phyloP scores from a whole-genome alignment of 1,284 basidiomycete genomes.

The Sporisorium exsertum region DNA sequence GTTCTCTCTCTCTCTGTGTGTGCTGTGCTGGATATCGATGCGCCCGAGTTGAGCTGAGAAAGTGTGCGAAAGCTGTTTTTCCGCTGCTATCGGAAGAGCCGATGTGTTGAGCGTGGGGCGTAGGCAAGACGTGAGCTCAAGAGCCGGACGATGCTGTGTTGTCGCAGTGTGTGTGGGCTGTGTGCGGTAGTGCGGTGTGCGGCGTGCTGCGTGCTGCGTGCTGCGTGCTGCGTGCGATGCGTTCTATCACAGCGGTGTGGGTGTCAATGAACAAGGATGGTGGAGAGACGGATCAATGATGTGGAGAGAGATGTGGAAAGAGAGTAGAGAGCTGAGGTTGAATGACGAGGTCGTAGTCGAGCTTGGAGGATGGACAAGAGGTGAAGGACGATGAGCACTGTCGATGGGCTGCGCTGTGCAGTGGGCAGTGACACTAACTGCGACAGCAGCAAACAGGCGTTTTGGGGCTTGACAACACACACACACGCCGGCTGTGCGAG shows the following conservation, averaged over 20 bases:
- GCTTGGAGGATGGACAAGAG: neutral
- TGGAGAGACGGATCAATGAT: neutral
- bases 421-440: neutral
- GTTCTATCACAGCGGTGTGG: neutral
- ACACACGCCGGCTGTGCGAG: neutral
- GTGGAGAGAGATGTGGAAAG: neutral
- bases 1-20: neutral
- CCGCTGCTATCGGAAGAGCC: constrained; percentile 3
- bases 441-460: neutral
- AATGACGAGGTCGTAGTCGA: neutral
- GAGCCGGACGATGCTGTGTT: neutral
- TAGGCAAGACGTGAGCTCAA: neutral
- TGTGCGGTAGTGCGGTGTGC: neutral
- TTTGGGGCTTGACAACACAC: neutral
- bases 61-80: neutral
- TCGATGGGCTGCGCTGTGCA: neutral
- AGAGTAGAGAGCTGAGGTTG: neutral
- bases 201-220: neutral
- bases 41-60: neutral
- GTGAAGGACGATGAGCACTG: neutral
- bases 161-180: neutral
- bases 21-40: too few species aligned
- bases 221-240: neutral
- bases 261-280: neutral
- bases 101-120: constrained; percentile 4